Percentiles rank a stretch among this genome's conserved stretches.
phyloP scores from a whole-genome alignment of 2,329 filamentous ascomycete genomes.

The Diaporthe sp. region DNA sequence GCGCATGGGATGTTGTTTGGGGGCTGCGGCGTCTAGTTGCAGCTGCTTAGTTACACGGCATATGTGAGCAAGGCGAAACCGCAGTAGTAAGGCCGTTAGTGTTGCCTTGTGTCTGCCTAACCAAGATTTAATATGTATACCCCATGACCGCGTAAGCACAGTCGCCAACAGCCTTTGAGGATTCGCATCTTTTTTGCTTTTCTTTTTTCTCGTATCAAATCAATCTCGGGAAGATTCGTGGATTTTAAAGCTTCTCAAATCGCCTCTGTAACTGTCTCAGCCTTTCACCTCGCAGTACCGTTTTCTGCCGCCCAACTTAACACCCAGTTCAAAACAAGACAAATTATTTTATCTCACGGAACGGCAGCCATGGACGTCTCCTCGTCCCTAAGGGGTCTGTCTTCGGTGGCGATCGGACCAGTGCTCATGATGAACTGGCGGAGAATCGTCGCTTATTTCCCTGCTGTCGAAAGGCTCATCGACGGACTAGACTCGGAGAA shows the following conservation, averaged over 20 bases:
- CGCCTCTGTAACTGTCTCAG: too few species aligned
- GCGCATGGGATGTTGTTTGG: background rate
- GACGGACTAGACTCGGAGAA: conserved; percentile 25
- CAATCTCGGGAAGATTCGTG: background rate
- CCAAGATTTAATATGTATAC: background rate
- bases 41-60: conserved; percentile 15
- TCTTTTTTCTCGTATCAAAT: background rate
- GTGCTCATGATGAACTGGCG: conserved; percentile 37
- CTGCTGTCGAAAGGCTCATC: conserved; percentile 22
- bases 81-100: background rate
- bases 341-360: too few species aligned
- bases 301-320: background rate
- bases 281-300: background rate
- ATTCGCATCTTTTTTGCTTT: background rate
- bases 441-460: conserved; percentile 37
- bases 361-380: conserved; percentile 29
- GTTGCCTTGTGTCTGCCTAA: conserved; percentile 27
- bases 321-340: background rate
- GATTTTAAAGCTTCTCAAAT: too few species aligned
- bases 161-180: background rate
- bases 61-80: background rate
- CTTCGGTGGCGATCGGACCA: conserved; percentile 36
- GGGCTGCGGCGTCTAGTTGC: conserved; percentile 1
- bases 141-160: background rate
- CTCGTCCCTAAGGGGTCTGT: conserved; percentile 24